These are phyloP conservation scores for Glycine soja DNA, from an alignment of 306 rosid species.

Conservation along the genomic window DNA sequence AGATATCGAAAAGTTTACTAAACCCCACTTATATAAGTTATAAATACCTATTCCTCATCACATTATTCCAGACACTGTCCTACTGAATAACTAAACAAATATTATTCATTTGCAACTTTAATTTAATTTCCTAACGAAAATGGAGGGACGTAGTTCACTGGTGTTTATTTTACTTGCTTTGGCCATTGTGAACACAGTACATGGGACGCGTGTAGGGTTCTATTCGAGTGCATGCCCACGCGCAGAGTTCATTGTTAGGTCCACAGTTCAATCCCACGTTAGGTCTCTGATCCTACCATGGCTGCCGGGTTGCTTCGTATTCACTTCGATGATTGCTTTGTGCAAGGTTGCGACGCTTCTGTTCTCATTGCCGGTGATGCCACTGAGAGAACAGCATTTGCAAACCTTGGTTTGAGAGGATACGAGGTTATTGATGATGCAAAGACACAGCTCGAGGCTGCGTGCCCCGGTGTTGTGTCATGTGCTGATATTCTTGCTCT, in stretches of 20 bases:
- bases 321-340: constrained; percentile 53
- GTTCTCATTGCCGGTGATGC: constrained; percentile 46
- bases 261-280: constrained; percentile 50
- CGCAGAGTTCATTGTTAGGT: constrained; percentile 57
- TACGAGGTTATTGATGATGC: constrained; percentile 62
- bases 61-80: too few species aligned
- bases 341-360: constrained; percentile 61
- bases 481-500: constrained; percentile 64
- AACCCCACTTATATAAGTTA: too few species aligned
- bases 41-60: too few species aligned
- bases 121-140: neutral
- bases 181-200: neutral
- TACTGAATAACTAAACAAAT: too few species aligned
- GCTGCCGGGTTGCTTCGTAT: constrained; percentile 56
- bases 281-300: constrained; percentile 41
- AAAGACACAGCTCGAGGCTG: constrained; percentile 55
- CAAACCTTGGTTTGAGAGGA: too few species aligned
- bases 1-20: too few species aligned
- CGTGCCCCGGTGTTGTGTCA: constrained; percentile 64
- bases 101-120: too few species aligned
- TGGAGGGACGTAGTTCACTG: constrained; percentile 5
- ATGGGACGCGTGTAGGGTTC: too few species aligned
- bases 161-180: constrained; percentile 35
- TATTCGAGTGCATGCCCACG: constrained; percentile 39
- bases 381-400: constrained; percentile 36